phyloP scores from a whole-genome alignment of 768 basidiomycete genomes.

The Naganishia vaughanmartiniae region DNA sequence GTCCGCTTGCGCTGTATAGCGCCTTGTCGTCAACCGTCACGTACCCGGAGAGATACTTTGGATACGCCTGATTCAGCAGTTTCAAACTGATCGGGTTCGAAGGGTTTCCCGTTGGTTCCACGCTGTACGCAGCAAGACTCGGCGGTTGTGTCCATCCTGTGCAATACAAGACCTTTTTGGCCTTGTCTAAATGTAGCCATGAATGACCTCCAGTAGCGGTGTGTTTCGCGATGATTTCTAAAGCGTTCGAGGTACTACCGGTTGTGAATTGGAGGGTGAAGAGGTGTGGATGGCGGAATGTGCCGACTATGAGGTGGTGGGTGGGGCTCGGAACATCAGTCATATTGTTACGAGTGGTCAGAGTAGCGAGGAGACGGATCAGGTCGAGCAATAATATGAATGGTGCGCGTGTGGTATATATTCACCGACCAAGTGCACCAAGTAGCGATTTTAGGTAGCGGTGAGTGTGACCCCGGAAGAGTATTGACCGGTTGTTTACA shows the following conservation, averaged over 20 bases:
- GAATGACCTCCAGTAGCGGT: constrained; percentile 34
- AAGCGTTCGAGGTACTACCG: neutral
- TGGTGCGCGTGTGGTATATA: too few relatives aligned
- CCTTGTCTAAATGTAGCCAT: constrained; percentile 33
- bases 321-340: neutral
- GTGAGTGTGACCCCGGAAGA: neutral
- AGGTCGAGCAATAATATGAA: neutral
- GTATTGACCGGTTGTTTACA: constrained; percentile 18
- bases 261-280: constrained; percentile 35
- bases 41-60: constrained; percentile 40
- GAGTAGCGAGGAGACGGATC: neutral
- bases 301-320: constrained; percentile 37
- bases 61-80: constrained; percentile 33
- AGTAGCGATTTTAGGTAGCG: neutral
- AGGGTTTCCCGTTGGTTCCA: constrained; percentile 8
- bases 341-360: neutral
- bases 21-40: constrained; percentile 34
- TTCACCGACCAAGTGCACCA: too few relatives aligned
- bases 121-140: constrained; percentile 36
- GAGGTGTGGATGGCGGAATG: constrained; percentile 34
- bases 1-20: constrained; percentile 42
- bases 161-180: constrained; percentile 34
- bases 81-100: neutral
- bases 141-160: constrained; percentile 43
- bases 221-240: constrained; percentile 27